A percentile compares a stretch with the other conserved stretches of the same genome.
Evolutionary conservation across 306 rosid genomes (phyloP).

Genomic region (Senna tora): DNA sequence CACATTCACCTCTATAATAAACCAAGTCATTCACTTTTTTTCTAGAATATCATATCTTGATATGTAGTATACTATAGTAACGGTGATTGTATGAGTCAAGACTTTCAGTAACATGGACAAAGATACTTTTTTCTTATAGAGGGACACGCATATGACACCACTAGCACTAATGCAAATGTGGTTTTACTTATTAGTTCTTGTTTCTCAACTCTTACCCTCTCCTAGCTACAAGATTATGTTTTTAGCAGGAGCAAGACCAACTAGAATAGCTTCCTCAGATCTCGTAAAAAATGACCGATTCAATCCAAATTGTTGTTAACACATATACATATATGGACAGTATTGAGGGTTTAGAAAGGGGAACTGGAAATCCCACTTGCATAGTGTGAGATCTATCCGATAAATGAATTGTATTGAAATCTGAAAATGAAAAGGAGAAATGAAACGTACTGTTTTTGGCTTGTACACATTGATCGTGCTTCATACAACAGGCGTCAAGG

Average conservation of each 20-base stretch:
- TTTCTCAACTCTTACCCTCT: constrained; percentile 18
- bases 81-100: not conserved
- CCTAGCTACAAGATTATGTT: constrained; percentile 2
- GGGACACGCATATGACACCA: not conserved
- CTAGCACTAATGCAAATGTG: constrained; percentile 9
- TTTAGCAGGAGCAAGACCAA: not conserved
- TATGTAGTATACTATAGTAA: too few species aligned
- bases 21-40: not conserved
- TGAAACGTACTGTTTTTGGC: constrained; percentile 67
- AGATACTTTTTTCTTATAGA: too few species aligned
- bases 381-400: constrained; percentile 10
- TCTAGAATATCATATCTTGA: too few species aligned
- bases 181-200: not conserved
- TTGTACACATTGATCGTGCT: constrained; percentile 79
- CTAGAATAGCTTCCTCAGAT: not conserved
- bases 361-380: not conserved
- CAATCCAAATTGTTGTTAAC: not conserved
- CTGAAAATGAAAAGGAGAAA: constrained; percentile 10
- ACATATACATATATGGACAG: not conserved
- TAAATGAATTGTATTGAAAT: not conserved
- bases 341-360: not conserved
- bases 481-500: constrained; percentile 92
- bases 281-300: not conserved
- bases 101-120: not conserved
- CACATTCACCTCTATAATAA: not conserved